These are phyloP conservation scores for Borovskyia barvae DNA, from an alignment of 208 protist genomes.

Conservation along the genomic window DNA sequence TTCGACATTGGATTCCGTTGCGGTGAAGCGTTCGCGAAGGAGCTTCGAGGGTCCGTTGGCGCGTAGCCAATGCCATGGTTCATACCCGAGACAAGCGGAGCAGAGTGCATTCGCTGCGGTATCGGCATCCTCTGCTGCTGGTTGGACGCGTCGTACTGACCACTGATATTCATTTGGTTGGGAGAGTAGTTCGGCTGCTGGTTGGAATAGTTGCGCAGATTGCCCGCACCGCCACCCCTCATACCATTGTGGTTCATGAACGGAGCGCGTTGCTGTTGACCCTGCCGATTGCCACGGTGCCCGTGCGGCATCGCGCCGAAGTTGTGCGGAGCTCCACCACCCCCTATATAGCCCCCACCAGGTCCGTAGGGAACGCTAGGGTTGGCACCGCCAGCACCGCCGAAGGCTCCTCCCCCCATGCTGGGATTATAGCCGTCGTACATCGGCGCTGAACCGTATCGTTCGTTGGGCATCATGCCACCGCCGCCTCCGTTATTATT, in stretches of 20 bases:
- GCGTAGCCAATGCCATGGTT: conserved; percentile 22
- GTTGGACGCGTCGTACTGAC: too few species aligned
- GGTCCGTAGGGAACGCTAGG: conserved; percentile 4
- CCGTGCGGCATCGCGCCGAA: not conserved
- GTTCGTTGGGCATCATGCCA: conserved; percentile 14
- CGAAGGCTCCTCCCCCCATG: conserved; percentile 6
- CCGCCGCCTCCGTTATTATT: conserved; percentile 10
- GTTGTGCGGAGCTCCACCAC: not conserved
- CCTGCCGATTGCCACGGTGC: not conserved
- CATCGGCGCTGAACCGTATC: conserved; percentile 12
- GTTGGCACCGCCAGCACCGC: too few species aligned
- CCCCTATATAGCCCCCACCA: conserved; percentile 6
- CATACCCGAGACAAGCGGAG: conserved; percentile 16
- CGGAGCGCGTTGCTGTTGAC: not conserved
- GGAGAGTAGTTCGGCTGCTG: too few species aligned
- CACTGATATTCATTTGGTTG: too few species aligned
- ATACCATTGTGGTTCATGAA: conserved; percentile 18
- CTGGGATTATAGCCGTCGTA: conserved; percentile 19
- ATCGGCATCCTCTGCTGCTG: conserved; percentile 23
- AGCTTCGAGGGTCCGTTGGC: too few species aligned
- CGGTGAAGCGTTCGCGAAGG: too few species aligned
- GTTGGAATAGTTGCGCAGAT: conserved; percentile 16
- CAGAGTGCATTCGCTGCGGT: conserved; percentile 8
- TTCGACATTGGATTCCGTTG: too few species aligned
- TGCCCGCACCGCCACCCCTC: conserved; percentile 8